Evolutionary conservation across 331 rosid genomes (phyloP), one percentile per base, ranked within the genome.

Genomic region (Prunus yedoensis): DNA sequence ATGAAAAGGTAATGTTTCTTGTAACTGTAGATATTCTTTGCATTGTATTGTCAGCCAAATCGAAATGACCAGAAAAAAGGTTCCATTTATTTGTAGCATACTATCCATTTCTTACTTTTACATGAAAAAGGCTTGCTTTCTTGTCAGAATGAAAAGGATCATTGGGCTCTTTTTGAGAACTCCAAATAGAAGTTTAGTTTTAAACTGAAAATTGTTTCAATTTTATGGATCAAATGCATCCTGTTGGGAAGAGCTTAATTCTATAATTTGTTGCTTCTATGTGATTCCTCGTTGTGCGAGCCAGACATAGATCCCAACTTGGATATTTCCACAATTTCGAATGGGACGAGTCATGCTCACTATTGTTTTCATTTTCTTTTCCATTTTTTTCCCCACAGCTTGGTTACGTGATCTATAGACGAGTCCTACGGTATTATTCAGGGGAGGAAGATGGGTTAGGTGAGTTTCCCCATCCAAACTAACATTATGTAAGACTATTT

Each of bases 371-470:
- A 30, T 87, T 61, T 71, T 62, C 47, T 8, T 4, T 38, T 62
- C 17, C 32, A 21, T 15, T 52, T 60, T n/a, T 54, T 57, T 51
- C 78, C 75, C 62, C 80, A 61, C 85, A 93, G 98, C 98, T 93
- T 68, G 96, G 82, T 30, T 93, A 93, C 73, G 91, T 91, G 74
- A 89, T 93, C n/a, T 93, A 93, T 83, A 85, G 98, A 77, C 89
- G 97, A 52, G 96, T 93, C 66, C 87, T 91, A 17, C 89, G 91
- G 12, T 93, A 93, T 74, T 93, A 93, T 85, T 93, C 98, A 0
- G 97, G 98, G 67, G 98, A 93, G 79, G 97, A 91, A 85, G 97
- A 93, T 78, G 98, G 96, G 74, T 80, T 93, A 80, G 98, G 98
- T 89, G 84, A 77, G 90, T 64, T 51, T 49, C 63, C 52, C 21